Evolutionary conservation across 2,329 filamentous ascomycete genomes (phyloP).

Genomic region (Fusarium paranaense): DNA sequence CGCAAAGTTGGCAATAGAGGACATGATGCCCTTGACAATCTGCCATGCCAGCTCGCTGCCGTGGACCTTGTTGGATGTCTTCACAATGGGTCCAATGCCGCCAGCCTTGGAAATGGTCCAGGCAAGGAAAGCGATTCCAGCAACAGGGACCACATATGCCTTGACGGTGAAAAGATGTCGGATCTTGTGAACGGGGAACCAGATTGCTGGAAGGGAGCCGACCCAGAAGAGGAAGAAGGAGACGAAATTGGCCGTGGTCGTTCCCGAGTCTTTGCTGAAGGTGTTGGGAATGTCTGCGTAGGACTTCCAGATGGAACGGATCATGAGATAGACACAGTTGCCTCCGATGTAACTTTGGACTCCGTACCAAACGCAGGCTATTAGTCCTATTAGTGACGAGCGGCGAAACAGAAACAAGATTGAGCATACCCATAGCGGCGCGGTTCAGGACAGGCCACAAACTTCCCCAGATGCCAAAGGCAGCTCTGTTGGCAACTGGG

Average conservation of each 20-base stretch:
- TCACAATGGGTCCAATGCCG: slow-evolving; percentile 85
- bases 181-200: slow-evolving; percentile 90
- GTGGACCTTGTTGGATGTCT: slow-evolving; percentile 70
- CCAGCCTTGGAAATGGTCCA: slow-evolving; percentile 87
- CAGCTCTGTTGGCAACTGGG: slow-evolving; percentile 80
- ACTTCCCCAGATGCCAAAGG: slow-evolving; percentile 90
- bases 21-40: slow-evolving; percentile 88
- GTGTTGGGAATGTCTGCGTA: slow-evolving; percentile 75
- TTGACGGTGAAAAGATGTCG: slow-evolving; percentile 93
- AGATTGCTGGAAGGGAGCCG: slow-evolving; percentile 82
- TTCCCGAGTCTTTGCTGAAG: slow-evolving; percentile 74
- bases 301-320: slow-evolving; percentile 82
- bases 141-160: slow-evolving; percentile 83
- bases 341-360: slow-evolving; percentile 89
- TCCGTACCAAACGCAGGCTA: slow-evolving; percentile 86
- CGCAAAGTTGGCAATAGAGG: slow-evolving; percentile 89
- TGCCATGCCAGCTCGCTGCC: slow-evolving; percentile 83
- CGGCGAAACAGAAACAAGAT: background rate
- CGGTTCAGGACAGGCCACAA: slow-evolving; percentile 92
- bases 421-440: slow-evolving; percentile 74
- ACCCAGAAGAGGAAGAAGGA: slow-evolving; percentile 93
- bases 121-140: slow-evolving; percentile 87
- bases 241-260: slow-evolving; percentile 79
- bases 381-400: slow-evolving; percentile 17
- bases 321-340: slow-evolving; percentile 89